Percentiles rank a stretch among this genome's conserved stretches.
phyloP scores from a whole-genome alignment of 768 basidiomycete species.

The Auriscalpium orientale region DNA sequence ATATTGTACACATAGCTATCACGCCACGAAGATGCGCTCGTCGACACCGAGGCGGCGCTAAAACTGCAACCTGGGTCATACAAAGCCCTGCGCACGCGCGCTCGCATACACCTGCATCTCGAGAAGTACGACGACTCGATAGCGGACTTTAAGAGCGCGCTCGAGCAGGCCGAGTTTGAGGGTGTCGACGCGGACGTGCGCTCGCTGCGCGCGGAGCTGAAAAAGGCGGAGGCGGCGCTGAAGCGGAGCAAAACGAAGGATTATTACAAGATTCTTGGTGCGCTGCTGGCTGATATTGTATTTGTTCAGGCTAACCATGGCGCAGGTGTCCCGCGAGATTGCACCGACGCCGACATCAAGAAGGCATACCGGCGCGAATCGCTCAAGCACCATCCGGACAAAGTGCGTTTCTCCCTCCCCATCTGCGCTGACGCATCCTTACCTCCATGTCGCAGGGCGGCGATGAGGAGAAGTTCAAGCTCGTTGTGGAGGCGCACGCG shows the following conservation, averaged over 20 bases:
- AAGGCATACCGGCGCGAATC: slow-evolving; percentile 88
- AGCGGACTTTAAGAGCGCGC: slow-evolving; percentile 72
- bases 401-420: slow-evolving; percentile 35
- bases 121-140: slow-evolving; percentile 69
- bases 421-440: background rate
- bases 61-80: slow-evolving; percentile 55
- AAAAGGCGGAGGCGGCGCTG: slow-evolving; percentile 73
- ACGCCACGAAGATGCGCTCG: slow-evolving; percentile 58
- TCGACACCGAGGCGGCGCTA: slow-evolving; percentile 65
- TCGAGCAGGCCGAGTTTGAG: slow-evolving; percentile 63
- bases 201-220: slow-evolving; percentile 56
- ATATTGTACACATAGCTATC: slow-evolving; percentile 41
- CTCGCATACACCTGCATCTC: slow-evolving; percentile 66
- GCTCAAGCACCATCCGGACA: slow-evolving; percentile 80
- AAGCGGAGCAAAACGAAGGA: slow-evolving; percentile 90
- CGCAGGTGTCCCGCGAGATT: slow-evolving; percentile 45
- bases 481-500: slow-evolving; percentile 73
- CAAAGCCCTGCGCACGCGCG: slow-evolving; percentile 84
- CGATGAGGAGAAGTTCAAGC: slow-evolving; percentile 94
- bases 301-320: background rate
- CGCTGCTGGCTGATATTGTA: background rate
- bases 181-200: slow-evolving; percentile 56
- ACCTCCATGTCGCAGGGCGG: slow-evolving; percentile 51
- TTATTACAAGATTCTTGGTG: slow-evolving; percentile 72
- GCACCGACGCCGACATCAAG: slow-evolving; percentile 69